Conservation (phyloP, 352 stramenopile species). For the Globisporangium camurandrum region DNA sequence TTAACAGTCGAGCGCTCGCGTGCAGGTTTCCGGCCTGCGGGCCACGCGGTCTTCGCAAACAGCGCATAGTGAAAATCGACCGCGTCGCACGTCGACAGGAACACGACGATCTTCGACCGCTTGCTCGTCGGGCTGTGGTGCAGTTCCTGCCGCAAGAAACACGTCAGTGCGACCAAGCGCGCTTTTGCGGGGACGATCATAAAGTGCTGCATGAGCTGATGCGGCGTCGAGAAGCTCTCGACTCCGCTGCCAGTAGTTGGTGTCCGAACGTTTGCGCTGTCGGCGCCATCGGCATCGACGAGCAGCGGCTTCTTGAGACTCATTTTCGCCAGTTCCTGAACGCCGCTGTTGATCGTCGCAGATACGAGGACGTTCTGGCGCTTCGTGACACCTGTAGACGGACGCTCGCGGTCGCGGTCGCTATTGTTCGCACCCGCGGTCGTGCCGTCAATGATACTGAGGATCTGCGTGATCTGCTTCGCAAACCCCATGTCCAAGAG, state of each 20-base stretch:
- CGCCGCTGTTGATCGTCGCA: conserved; percentile 83
- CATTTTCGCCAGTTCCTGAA: conserved; percentile 77
- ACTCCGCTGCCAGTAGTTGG: conserved; percentile 12
- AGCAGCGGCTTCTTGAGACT: conserved; percentile 69
- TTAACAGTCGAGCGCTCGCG: too few species aligned
- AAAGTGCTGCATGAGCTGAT: conserved; percentile 94
- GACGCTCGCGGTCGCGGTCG: too few species aligned
- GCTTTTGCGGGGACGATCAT: conserved; percentile 94
- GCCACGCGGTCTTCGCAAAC: conserved; percentile 83
- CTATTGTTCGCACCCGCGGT: too few species aligned
- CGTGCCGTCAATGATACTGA: conserved; percentile 91
- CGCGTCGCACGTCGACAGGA: conserved; percentile 95
- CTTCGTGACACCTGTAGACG: conserved; percentile 34
- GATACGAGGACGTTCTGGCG: conserved; percentile 83
- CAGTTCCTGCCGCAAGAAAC: conserved; percentile 85
- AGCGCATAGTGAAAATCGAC: conserved; percentile 95
- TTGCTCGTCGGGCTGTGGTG: conserved; percentile 19
- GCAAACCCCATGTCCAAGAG: conserved; percentile 99
- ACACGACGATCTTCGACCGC: conserved; percentile 90
- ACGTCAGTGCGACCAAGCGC: conserved; percentile 87
- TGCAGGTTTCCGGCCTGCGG: conserved; percentile 23
- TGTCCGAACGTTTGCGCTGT: conserved; percentile 4
- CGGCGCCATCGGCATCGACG: conserved; percentile 63
- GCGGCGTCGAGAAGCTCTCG: conserved; percentile 82
- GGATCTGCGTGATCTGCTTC: conserved; percentile 98